Conservation (phyloP, 2,329 filamentous ascomycete genomes). For the Talaromyces verruculosus region DNA sequence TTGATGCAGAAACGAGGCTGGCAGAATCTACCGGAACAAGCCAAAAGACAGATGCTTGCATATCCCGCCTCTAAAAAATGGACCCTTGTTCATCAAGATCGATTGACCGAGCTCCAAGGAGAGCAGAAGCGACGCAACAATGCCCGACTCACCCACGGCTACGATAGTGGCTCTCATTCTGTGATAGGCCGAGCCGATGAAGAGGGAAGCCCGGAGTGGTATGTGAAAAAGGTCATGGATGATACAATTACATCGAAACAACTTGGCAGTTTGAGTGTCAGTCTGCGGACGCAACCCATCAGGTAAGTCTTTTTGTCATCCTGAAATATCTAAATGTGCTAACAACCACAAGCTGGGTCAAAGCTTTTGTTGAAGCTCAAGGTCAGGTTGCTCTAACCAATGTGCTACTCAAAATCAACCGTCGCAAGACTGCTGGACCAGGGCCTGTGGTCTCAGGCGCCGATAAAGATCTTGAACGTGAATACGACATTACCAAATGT, state of each 20-base stretch:
- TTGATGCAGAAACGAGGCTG: slow-evolving; percentile 97
- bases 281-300: slow-evolving; percentile 91
- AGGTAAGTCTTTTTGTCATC: slow-evolving; percentile 43
- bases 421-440: slow-evolving; percentile 72
- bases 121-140: slow-evolving; percentile 85
- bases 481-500: slow-evolving; percentile 98
- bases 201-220: slow-evolving; percentile 96
- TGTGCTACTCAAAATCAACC: slow-evolving; percentile 88
- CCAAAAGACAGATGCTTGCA: slow-evolving; percentile 90
- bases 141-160: slow-evolving; percentile 66
- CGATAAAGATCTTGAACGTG: slow-evolving; percentile 82
- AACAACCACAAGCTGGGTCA: slow-evolving; percentile 68
- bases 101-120: slow-evolving; percentile 87
- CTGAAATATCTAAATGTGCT: not conserved
- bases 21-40: slow-evolving; percentile 95
- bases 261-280: slow-evolving; percentile 89
- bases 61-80: slow-evolving; percentile 96
- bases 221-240: slow-evolving; percentile 94
- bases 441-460: slow-evolving; percentile 55
- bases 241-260: slow-evolving; percentile 90
- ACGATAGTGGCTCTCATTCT: slow-evolving; percentile 65
- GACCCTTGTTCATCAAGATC: slow-evolving; percentile 94
- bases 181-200: slow-evolving; percentile 69
- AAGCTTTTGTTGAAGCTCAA: slow-evolving; percentile 93
- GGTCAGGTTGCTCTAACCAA: slow-evolving; percentile 95